These are phyloP conservation scores for Colletotrichum aenigma DNA, from an alignment of 2,329 filamentous ascomycete species.

Conservation along the genomic window DNA sequence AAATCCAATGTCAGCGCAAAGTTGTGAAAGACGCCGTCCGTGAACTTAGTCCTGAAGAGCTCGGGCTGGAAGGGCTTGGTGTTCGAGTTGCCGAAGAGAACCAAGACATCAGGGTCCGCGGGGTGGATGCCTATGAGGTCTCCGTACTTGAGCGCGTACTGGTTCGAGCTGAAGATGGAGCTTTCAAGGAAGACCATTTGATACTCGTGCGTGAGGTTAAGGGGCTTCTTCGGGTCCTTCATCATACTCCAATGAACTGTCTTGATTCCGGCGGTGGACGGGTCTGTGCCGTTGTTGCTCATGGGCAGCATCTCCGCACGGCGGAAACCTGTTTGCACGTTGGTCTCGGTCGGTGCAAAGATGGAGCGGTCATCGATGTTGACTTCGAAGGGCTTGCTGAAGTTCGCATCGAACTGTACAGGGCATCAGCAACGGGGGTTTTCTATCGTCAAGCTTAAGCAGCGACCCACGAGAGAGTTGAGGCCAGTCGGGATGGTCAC, in stretches of 20 bases:
- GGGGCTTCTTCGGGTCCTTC: conserved; percentile 52
- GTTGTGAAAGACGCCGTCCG: conserved; percentile 59
- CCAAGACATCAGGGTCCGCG: conserved; percentile 42
- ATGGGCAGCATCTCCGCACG: conserved; percentile 60
- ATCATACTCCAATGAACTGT: conserved; percentile 65
- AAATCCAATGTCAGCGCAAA: conserved; percentile 65
- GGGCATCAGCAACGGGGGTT: neutral
- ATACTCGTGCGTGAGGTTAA: conserved; percentile 67
- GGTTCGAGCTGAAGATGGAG: conserved; percentile 50
- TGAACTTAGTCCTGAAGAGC: conserved; percentile 57
- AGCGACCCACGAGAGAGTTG: conserved; percentile 26
- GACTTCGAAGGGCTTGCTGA: conserved; percentile 52
- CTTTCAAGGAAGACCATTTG: conserved; percentile 56
- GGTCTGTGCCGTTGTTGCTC: conserved; percentile 54
- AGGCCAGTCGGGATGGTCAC: conserved; percentile 46
- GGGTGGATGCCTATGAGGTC: conserved; percentile 46
- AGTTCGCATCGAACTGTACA: conserved; percentile 45
- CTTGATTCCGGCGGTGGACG: conserved; percentile 58
- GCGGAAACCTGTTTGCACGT: conserved; percentile 62
- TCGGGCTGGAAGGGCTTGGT: conserved; percentile 43
- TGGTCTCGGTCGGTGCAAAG: conserved; percentile 52
- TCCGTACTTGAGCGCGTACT: conserved; percentile 60
- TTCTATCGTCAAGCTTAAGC: neutral
- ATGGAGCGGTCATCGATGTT: conserved; percentile 63
- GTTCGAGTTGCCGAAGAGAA: conserved; percentile 53